Base-by-base conservation (phyloP, 2,329 filamentous ascomycete species). In the Akanthomyces lecanii region DNA sequence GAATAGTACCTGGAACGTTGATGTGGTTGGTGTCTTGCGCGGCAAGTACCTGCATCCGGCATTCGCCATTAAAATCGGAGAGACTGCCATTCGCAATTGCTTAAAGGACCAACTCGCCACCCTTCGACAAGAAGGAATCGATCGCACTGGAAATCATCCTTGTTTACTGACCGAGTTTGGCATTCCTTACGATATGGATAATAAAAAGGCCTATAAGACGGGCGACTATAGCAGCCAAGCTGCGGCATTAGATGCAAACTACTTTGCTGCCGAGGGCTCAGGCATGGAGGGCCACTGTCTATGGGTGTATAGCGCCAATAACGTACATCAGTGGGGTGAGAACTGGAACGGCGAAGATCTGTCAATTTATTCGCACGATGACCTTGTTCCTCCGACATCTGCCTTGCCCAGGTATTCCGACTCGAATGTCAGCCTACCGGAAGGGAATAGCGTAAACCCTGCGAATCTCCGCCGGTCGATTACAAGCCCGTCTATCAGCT, bases 141-240 rank as follows among this genome's bases (percentile, higher is more conserved):
- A 96, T 62, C 87, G 92, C 64, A 91, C 92, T 80, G 95, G 95
- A 23, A 86, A 90, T 25, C 93, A 96, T 69, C 95, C 95, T 0
- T 92, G 92, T 69, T 77, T 99, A 5, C 86, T 97, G 74, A 96
- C 92, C 0, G 95, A 99, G 73, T 98, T 98, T 70, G 95, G 95
- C 8, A 97, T 99, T 64, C 95, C 95, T 0, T 99, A 97, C 72
- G 95, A 99, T 72, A 98, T 99, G 96, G 94, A 99, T 71, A 88
- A 97, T 67, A 93, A 97, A 76, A 83, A 95, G 71, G 95, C 95
- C 1, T 99, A 99, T 77, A 91, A 92, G 76, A 97, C 92, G 6
- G 95, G 96, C 8, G 91, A 99, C 74, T 99, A 97, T 76, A 89
- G 90, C 51, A 97, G 91, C 70, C 95, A 99, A 74, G 90, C 89